Evolutionary conservation across 345 rosid species (phyloP).

Genomic region (Lepidium africanum): DNA sequence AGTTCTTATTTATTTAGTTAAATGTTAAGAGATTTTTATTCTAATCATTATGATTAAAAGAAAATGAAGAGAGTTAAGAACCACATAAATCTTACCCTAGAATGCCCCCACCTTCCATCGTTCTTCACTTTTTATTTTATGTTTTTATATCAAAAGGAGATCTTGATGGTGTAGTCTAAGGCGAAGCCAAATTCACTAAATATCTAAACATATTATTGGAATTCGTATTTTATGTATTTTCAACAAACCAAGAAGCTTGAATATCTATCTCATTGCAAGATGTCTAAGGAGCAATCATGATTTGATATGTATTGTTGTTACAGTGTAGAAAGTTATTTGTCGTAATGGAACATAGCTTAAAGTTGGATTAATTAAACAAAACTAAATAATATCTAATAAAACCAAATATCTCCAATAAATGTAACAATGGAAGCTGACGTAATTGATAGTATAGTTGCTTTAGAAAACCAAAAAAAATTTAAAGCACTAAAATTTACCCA

Average conservation of each 20-base stretch:
- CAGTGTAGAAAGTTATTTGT: not conserved
- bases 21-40: not conserved
- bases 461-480: too few relatives aligned
- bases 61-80: not conserved
- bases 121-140: constrained; percentile 5
- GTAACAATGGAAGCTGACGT: not conserved
- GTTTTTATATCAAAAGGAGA: not conserved
- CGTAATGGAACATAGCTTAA: not conserved
- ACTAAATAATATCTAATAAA: not conserved
- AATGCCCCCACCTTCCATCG: constrained; percentile 1
- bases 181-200: not conserved
- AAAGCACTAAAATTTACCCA: too few relatives aligned
- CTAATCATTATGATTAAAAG: not conserved
- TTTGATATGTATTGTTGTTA: not conserved
- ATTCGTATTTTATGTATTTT: not conserved
- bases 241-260: not conserved
- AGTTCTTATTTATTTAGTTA: not conserved
- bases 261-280: not conserved
- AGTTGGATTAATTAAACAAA: not conserved
- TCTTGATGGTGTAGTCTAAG: not conserved
- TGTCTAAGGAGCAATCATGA: not conserved
- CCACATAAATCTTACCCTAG: constrained; percentile 6
- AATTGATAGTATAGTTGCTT: not conserved
- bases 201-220: not conserved
- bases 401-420: not conserved